Conservation (phyloP, 495 filamentous ascomycete genomes). For the Polyplosphaeria fusca region DNA sequence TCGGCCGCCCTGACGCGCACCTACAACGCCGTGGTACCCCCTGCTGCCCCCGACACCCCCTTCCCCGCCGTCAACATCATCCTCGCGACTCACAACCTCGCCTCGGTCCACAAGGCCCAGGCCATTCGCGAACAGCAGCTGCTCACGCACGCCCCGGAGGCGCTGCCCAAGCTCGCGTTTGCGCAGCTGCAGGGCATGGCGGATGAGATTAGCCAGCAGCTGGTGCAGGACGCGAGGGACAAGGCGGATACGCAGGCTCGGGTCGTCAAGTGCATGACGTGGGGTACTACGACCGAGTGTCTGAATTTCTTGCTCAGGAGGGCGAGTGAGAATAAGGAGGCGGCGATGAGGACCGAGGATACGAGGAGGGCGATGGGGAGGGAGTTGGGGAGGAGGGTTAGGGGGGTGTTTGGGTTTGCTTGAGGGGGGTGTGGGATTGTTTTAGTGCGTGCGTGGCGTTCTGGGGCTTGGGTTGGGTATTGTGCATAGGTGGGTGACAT, state of each 20-base stretch:
- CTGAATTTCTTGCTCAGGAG: slow-evolving; percentile 86
- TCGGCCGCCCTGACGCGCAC: slow-evolving; percentile 50
- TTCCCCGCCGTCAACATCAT: slow-evolving; percentile 70
- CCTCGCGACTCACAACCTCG: slow-evolving; percentile 89
- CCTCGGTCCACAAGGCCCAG: slow-evolving; percentile 70
- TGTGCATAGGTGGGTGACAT: not conserved
- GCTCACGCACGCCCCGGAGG: slow-evolving; percentile 9
- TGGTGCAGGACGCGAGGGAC: slow-evolving; percentile 53
- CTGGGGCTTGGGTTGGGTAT: not conserved
- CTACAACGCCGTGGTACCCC: slow-evolving; percentile 47
- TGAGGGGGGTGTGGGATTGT: not conserved
- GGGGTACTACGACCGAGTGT: slow-evolving; percentile 89
- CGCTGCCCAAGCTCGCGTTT: slow-evolving; percentile 56
- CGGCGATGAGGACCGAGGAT: slow-evolving; percentile 71
- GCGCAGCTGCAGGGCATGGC: slow-evolving; percentile 97
- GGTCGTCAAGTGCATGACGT: slow-evolving; percentile 86
- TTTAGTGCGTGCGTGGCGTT: not conserved
- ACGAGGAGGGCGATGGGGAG: slow-evolving; percentile 66
- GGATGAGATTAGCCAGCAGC: slow-evolving; percentile 83
- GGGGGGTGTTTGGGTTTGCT: slow-evolving; percentile 6
- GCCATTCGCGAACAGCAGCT: slow-evolving; percentile 54
- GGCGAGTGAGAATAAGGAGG: slow-evolving; percentile 89
- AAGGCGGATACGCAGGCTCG: slow-evolving; percentile 41
- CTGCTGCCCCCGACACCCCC: slow-evolving; percentile 1
- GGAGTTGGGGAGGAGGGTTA: slow-evolving; percentile 21